Conservation (phyloP, 768 basidiomycete species). For the Rhodotorula toruloides region DNA sequence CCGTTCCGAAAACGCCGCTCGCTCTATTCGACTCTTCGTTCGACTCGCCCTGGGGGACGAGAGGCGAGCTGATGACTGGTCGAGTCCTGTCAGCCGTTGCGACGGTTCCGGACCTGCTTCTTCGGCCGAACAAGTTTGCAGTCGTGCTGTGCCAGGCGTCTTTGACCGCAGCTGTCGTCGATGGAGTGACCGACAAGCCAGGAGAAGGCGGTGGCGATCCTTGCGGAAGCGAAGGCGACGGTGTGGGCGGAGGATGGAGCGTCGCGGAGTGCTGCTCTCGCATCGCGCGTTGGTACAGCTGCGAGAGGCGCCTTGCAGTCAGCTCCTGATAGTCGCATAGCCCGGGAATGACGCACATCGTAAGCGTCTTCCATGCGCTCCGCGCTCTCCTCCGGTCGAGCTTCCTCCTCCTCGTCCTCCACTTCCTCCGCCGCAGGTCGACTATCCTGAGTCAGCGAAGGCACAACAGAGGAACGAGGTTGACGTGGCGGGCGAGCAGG, state of each 20-base stretch:
- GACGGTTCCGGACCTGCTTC: slow-evolving; percentile 3
- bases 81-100: slow-evolving; percentile 7
- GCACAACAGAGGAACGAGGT: background rate
- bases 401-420: background rate
- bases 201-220: slow-evolving; percentile 3
- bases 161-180: slow-evolving; percentile 6
- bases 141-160: slow-evolving; percentile 10
- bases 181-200: background rate
- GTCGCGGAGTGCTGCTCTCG: slow-evolving; percentile 10
- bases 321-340: background rate
- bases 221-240: background rate
- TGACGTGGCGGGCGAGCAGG: slow-evolving; percentile 35
- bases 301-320: background rate
- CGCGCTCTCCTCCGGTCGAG: slow-evolving; percentile 19
- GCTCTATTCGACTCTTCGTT: background rate
- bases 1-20: slow-evolving; percentile 11
- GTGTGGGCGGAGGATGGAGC: background rate
- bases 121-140: slow-evolving; percentile 10
- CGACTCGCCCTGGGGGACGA: background rate
- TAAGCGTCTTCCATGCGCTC: slow-evolving; percentile 38
- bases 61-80: slow-evolving; percentile 27
- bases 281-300: slow-evolving; percentile 37
- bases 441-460: no score
- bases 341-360: slow-evolving; percentile 11
- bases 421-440: slow-evolving; percentile 10